Base-by-base conservation (phyloP, 331 rosid genomes). In the Prunus yedoensis region DNA sequence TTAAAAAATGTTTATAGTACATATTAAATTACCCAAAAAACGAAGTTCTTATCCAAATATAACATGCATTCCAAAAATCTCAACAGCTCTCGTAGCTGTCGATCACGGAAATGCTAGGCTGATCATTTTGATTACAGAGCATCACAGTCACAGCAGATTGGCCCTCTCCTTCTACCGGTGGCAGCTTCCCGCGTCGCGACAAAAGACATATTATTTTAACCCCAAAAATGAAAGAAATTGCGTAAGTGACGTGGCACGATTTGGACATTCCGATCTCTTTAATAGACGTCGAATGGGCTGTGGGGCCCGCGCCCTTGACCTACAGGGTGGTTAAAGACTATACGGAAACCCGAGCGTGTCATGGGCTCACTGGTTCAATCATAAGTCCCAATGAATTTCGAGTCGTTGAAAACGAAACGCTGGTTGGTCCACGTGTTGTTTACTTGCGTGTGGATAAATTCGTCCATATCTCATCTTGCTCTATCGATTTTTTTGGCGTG, bases 401-500 rank as follows among this genome's bases (percentile, higher is more conserved):
- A 57, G 74, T 46, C 0, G 80, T 67, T 77, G 62, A 68, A 57
- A 12, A 5, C 18, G 21, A 17, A 13, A 3, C 21, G 14, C 32
- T 21, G 53, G 66, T 73, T 76, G 83, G 84, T 23, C 71, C 79
- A 86, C 84, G 84, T 85, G 77, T 75, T 12, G 3, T 5, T 17
- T 14, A 4, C 3, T 3, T 27, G 9, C 17, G 14, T 5, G 3
- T 15, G 66, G 79, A 54, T 74, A 62, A 76, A 75, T 75, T 76
- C 82, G 74, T 50, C 71, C 32, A 28, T 69, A n/a, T 74, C 76
- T 21, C 47, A 23, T 67, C 53, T 52, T 5, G 58, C 58, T 17
- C 3, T 1, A 4, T 16, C 57, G 15, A 17, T 2, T 18, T 17
- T 21, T 21, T 21, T 21, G 21, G 21, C 21, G 21, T 21, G 21